Conservation (phyloP, 2,329 filamentous ascomycete species). For the Leptographium wingfieldii region DNA sequence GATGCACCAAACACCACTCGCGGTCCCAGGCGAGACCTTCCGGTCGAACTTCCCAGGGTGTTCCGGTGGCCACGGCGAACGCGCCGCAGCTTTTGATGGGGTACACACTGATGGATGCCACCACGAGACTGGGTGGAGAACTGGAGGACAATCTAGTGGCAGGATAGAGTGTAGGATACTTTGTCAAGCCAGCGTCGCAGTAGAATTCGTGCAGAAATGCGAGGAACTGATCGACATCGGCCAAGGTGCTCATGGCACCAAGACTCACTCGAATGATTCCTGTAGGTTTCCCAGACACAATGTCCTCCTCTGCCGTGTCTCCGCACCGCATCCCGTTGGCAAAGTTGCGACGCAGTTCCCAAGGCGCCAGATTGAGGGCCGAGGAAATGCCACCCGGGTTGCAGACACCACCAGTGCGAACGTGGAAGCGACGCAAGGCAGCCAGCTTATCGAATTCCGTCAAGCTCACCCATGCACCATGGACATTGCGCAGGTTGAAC, state of each 20-base stretch:
- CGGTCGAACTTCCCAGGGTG: constrained; percentile 60
- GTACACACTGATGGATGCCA: constrained; percentile 53
- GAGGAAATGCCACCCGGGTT: constrained; percentile 78
- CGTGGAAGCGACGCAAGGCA: constrained; percentile 62
- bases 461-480: constrained; percentile 65
- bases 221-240: constrained; percentile 62
- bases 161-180: too few species aligned
- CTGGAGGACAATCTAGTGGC: too few species aligned
- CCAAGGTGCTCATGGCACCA: constrained; percentile 74
- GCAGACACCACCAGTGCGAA: constrained; percentile 81
- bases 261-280: constrained; percentile 77
- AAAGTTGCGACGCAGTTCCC: constrained; percentile 78
- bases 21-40: constrained; percentile 90
- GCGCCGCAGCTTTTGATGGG: constrained; percentile 92
- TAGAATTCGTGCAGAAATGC: constrained; percentile 63
- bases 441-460: constrained; percentile 81
- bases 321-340: constrained; percentile 77
- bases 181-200: constrained; percentile 12
- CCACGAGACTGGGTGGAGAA: background rate
- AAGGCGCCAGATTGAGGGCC: constrained; percentile 58
- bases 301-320: constrained; percentile 61
- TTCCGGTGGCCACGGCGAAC: constrained; percentile 51
- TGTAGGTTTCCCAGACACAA: constrained; percentile 74
- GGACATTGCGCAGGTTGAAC: constrained; percentile 64
- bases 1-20: constrained; percentile 90